phyloP scores from a whole-genome alignment of 495 filamentous ascomycete genomes.

The Clohesyomyces aquaticus region DNA sequence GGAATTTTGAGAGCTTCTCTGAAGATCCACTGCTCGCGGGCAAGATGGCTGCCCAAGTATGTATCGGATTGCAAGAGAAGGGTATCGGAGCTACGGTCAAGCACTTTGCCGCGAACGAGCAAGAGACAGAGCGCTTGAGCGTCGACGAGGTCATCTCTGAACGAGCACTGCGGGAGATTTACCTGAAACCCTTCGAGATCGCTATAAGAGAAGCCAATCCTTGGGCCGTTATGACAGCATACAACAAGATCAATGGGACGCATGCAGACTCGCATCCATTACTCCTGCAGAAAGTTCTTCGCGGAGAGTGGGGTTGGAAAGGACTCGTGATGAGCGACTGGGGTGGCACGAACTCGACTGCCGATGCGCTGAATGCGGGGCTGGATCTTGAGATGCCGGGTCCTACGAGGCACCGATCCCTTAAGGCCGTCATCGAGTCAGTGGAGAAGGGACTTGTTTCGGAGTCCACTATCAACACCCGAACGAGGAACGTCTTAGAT shows the following conservation, averaged over 20 bases:
- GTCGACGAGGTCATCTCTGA: constrained; percentile 63
- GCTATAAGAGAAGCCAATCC: constrained; percentile 26
- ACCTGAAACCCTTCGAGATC: constrained; percentile 36
- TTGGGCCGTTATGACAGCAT: constrained; percentile 36
- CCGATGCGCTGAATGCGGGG: constrained; percentile 26
- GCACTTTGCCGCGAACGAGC: constrained; percentile 84
- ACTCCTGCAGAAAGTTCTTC: constrained; percentile 25
- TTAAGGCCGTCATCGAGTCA: constrained; percentile 13
- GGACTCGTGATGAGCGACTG: constrained; percentile 38
- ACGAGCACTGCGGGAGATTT: constrained; percentile 57
- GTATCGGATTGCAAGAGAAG: constrained; percentile 70
- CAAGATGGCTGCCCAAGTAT: constrained; percentile 64
- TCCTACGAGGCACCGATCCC: background rate
- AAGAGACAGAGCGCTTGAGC: constrained; percentile 71
- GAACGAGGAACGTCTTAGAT: constrained; percentile 30
- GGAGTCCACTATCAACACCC: constrained; percentile 10
- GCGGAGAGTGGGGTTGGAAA: constrained; percentile 35
- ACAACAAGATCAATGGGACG: constrained; percentile 35
- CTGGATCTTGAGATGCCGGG: constrained; percentile 36
- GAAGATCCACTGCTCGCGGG: constrained; percentile 78
- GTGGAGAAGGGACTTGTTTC: constrained; percentile 16
- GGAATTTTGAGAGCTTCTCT: constrained; percentile 79
- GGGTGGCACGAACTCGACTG: constrained; percentile 30
- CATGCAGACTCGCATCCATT: constrained; percentile 28
- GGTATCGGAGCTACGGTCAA: constrained; percentile 74